phyloP scores from a whole-genome alignment of 176 grass and related monocot genomes.

The Aegilops umbellulata region DNA sequence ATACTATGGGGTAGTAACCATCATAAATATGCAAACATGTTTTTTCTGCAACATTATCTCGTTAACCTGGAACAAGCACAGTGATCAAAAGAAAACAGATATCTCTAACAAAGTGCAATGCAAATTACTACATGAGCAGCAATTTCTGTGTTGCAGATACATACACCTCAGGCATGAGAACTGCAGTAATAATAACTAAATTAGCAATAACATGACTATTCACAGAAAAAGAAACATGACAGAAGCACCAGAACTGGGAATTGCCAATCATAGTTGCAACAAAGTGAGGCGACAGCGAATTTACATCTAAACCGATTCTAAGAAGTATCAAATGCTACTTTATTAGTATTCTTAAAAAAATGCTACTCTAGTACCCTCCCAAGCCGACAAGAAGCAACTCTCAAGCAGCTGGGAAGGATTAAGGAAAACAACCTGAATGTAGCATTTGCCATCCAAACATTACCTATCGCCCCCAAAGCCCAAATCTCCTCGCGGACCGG shows the following conservation, averaged over 20 bases:
- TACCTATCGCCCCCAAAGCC: neutral
- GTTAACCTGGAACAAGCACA: neutral
- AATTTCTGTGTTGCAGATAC: constrained; percentile 1
- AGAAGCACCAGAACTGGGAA: neutral
- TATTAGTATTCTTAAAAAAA: neutral
- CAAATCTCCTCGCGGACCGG: neutral
- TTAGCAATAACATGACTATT: neutral
- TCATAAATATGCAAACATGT: neutral
- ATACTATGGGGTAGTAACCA: neutral
- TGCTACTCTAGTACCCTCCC: neutral
- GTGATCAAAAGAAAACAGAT: constrained; percentile 15
- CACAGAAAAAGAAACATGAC: neutral
- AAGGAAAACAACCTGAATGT: neutral
- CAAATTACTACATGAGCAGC: neutral
- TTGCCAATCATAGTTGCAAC: neutral
- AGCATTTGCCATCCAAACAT: constrained; percentile 7
- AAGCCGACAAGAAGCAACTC: neutral
- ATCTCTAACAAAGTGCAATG: neutral
- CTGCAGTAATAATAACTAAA: neutral
- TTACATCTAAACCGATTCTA: constrained; percentile 1
- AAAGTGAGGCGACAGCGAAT: neutral
- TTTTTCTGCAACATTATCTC: neutral
- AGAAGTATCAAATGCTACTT: neutral
- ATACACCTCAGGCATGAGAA: constrained; percentile 3
- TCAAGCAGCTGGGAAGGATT: neutral